phyloP scores from a whole-genome alignment of 1,284 basidiomycete genomes.

The Porodaedalea pini region DNA sequence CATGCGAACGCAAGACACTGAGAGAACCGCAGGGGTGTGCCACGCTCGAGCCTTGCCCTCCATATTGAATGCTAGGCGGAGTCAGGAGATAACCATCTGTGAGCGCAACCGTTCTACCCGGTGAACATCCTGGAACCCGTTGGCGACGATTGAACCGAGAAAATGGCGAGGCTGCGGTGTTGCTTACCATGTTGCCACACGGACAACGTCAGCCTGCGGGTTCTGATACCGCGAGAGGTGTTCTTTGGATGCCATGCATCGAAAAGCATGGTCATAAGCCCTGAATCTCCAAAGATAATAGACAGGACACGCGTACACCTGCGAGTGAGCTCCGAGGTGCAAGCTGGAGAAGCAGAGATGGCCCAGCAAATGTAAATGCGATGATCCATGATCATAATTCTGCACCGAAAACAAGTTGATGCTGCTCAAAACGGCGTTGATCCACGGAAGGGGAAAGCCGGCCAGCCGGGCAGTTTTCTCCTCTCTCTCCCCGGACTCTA shows the following conservation, averaged over 20 bases:
- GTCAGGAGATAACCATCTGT: slow-evolving; percentile 9
- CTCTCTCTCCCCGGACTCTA: too few species aligned
- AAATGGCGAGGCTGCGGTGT: not conserved
- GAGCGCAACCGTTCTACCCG: not conserved
- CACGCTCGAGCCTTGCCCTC: not conserved
- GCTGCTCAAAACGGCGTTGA: too few species aligned
- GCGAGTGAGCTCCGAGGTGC: not conserved
- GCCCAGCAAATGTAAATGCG: too few species aligned
- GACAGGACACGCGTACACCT: too few species aligned
- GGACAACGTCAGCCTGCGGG: not conserved
- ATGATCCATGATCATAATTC: too few species aligned
- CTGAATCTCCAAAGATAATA: not conserved
- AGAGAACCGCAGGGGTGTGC: not conserved
- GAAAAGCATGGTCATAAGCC: not conserved
- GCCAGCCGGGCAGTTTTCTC: too few species aligned
- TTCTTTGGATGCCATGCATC: too few species aligned
- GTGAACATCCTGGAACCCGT: slow-evolving; percentile 6
- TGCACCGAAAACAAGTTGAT: too few species aligned
- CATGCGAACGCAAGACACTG: not conserved
- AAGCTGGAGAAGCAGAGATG: too few species aligned
- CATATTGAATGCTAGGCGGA: not conserved
- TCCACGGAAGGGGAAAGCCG: too few species aligned
- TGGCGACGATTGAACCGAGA: not conserved
- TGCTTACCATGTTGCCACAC: not conserved
- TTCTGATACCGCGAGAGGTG: not conserved